phyloP scores from a whole-genome alignment of 2,329 filamentous ascomycete genomes.

The Apiospora phragmitis region DNA sequence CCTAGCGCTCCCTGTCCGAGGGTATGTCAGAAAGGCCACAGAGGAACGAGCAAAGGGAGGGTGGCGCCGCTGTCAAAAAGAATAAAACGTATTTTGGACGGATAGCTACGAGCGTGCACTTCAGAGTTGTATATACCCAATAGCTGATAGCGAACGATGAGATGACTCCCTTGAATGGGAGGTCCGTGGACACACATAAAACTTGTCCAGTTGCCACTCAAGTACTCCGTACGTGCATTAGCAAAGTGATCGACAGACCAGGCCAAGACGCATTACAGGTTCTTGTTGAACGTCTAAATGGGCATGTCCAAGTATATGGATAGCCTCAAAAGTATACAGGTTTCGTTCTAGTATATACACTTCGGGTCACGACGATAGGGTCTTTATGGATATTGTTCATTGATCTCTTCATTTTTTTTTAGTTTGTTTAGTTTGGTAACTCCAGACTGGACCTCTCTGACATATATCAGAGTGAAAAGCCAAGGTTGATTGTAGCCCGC shows the following conservation, averaged over 20 bases:
- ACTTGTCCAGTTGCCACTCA: background rate
- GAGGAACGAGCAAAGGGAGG: background rate
- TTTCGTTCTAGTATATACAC: background rate
- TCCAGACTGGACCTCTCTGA: background rate
- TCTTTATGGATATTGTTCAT: background rate
- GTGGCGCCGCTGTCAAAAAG: constrained; percentile 7
- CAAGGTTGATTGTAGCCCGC: background rate
- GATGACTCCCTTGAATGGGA: background rate
- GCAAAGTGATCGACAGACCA: too few species aligned
- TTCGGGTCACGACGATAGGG: background rate
- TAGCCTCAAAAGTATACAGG: background rate
- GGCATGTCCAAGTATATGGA: background rate
- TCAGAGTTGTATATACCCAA: constrained; percentile 1
- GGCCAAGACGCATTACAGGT: background rate
- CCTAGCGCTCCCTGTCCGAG: background rate
- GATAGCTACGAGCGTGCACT: background rate
- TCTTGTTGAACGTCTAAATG: background rate
- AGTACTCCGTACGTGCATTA: background rate
- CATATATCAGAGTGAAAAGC: background rate
- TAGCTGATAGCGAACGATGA: background rate
- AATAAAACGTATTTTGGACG: background rate
- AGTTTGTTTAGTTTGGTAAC: background rate
- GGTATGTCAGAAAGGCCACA: background rate
- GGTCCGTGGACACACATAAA: background rate
- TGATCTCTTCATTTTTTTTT: background rate